A percentile compares a stretch with the other conserved stretches of the same genome.
phyloP scores from a whole-genome alignment of 257 asterid species.

The Jasminum sambac region DNA sequence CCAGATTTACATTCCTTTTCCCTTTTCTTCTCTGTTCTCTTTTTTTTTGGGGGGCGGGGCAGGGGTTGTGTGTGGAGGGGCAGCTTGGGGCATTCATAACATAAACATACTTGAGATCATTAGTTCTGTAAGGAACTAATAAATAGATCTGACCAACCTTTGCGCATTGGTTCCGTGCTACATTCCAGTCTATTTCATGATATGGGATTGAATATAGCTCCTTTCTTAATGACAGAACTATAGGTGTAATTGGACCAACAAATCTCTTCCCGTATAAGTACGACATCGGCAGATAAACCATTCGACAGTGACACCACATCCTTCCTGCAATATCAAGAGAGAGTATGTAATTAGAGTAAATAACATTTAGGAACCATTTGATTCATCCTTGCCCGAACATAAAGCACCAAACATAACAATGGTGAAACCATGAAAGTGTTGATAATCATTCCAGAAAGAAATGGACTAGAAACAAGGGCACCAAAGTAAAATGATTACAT shows the following conservation, averaged over 20 bases:
- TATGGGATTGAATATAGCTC: constrained; percentile 77
- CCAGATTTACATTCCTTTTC: no score
- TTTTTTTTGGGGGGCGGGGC: no score
- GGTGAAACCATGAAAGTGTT: no score
- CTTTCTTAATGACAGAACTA: constrained; percentile 84
- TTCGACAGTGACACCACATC: constrained; percentile 99
- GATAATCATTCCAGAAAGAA: not conserved
- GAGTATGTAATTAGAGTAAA: not conserved
- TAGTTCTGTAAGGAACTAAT: constrained; percentile 9
- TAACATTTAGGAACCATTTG: constrained; percentile 4
- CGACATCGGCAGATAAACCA: constrained; percentile 99
- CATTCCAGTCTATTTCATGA: constrained; percentile 88
- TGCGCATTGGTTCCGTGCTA: constrained; percentile 87
- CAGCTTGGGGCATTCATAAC: not conserved
- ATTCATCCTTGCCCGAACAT: not conserved
- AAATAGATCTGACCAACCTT: constrained; percentile 58
- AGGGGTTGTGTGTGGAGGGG: no score
- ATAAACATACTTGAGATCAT: not conserved
- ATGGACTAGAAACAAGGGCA: not conserved
- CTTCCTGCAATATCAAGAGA: constrained; percentile 65
- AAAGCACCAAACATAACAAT: constrained; percentile 9
- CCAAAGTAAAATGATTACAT: constrained; percentile 9
- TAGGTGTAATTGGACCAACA: constrained; percentile 90
- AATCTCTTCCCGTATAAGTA: constrained; percentile 90
- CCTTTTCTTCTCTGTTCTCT: no score